Conservation (phyloP, 495 filamentous ascomycete genomes). For the Neurospora sp. region DNA sequence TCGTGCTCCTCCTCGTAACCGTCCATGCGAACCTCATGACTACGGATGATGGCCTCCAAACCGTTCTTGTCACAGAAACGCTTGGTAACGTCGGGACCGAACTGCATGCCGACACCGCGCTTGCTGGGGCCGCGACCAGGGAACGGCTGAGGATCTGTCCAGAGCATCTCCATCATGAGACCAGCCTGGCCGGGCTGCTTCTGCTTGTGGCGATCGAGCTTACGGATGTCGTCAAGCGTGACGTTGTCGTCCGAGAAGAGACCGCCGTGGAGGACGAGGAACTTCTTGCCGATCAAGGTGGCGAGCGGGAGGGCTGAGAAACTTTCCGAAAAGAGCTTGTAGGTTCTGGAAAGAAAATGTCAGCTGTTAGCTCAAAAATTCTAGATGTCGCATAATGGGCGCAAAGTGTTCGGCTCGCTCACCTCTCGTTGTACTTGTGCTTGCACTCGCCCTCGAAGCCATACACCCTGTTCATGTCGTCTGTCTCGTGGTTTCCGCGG, state of each 20-base stretch:
- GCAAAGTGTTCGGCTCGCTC: conserved; percentile 1
- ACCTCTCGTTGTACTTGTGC: conserved; percentile 90
- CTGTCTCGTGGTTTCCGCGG: conserved; percentile 97
- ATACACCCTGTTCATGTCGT: conserved; percentile 99
- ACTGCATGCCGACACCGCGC: conserved; percentile 91
- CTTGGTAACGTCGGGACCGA: conserved; percentile 94
- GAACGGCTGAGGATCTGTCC: conserved; percentile 86
- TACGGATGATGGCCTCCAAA: conserved; percentile 87
- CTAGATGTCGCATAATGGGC: background rate
- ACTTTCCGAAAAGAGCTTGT: conserved; percentile 97
- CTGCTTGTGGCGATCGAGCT: conserved; percentile 84
- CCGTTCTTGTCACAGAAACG: conserved; percentile 95
- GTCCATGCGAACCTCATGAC: conserved; percentile 95
- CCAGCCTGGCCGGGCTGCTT: conserved; percentile 91
- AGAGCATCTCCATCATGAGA: conserved; percentile 99
- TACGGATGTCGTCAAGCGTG: conserved; percentile 84
- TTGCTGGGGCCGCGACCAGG: conserved; percentile 91
- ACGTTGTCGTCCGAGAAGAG: conserved; percentile 96
- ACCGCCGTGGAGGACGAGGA: conserved; percentile 88
- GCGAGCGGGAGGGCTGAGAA: conserved; percentile 93
- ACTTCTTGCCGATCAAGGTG: conserved; percentile 85
- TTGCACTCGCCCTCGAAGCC: conserved; percentile 98
- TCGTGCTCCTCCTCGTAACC: conserved; percentile 98
- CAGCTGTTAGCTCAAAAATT: conserved; percentile 3
- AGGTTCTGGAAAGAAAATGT: conserved; percentile 39